Base-by-base conservation (phyloP, 2,329 filamentous ascomycete genomes). In the Penicillium sp. region DNA sequence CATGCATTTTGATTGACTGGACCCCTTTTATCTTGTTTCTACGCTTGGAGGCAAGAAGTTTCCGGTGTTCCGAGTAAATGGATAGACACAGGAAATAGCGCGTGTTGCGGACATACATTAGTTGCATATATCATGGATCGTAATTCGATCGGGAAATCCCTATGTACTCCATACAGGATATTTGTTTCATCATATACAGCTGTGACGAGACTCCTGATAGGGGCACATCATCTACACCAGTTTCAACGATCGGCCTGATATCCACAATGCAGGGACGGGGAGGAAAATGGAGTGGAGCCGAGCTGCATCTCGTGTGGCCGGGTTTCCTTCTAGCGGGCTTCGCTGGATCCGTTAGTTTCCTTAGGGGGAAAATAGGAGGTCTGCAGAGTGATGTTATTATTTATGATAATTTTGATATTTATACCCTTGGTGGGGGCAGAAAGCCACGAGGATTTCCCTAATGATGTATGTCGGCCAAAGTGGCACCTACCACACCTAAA, bases 281-380 rank as follows among this genome's bases (percentile, higher is more conserved):
- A 55, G 47, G 52, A 55, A 37, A 50, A 39, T 32, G 50, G 49
- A 60, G 57, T 59, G 56, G 57, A 59, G 52, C 56, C 56, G 46
- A 34, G 32, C 32, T 47, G 46, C 49, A 55, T 62, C 55, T 61
- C 50, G 55, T 54, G 57, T 55, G 49, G 52, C 47, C 54, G 50
- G 43, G 48, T 57, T 57, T 54, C 52, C 51, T 51, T 54, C 48
- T 53, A 48, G 50, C 50, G 51, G 44, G 43, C 50, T 51, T 52
- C 48, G 45, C 49, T 55, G 44, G 48, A 36, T 42, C 45, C 42
- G 38, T 22, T 22, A 22, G 18, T 22, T 5, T 22, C 18, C 48
- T 50, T 54, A 49, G 35, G 40, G 37, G 30, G 36, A 30, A 37
- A 27, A 27, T 32, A 45, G 31, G 32, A 38, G 35, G 13, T 35